Conservation (phyloP, 1,284 basidiomycete species). For the Irpex rosettiformis region DNA sequence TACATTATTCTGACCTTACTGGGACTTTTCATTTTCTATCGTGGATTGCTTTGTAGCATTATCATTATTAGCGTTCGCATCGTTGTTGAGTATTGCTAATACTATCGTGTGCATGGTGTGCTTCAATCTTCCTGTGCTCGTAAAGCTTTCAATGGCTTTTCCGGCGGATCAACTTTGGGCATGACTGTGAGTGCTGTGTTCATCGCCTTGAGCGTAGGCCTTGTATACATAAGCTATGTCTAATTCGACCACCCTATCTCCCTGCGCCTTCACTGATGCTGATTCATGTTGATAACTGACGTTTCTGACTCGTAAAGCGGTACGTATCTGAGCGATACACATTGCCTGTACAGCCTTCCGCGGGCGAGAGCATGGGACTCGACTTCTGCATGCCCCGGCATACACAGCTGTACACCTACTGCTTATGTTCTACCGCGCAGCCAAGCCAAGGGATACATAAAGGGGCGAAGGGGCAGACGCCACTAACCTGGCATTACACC, state of each 20-base stretch:
- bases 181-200: neutral
- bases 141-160: neutral
- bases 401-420: neutral
- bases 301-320: neutral
- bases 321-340: too few species aligned
- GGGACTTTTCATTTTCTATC: neutral
- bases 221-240: neutral
- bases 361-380: neutral
- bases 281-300: too few species aligned
- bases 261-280: too few species aligned
- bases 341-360: neutral
- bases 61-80: slow-evolving; percentile 2
- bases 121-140: neutral
- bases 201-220: neutral
- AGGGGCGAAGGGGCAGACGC: neutral
- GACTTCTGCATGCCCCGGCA: neutral
- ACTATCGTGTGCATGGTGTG: neutral
- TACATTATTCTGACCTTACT: neutral
- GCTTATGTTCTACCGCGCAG: neutral
- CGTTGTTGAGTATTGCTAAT: neutral
- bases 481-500: neutral
- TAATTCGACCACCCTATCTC: too few species aligned
- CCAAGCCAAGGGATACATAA: neutral
- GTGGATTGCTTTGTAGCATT: slow-evolving; percentile 5
- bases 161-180: neutral